These are phyloP conservation scores for Xylaria curta DNA, from an alignment of 495 filamentous ascomycete genomes.

Conservation along the genomic window DNA sequence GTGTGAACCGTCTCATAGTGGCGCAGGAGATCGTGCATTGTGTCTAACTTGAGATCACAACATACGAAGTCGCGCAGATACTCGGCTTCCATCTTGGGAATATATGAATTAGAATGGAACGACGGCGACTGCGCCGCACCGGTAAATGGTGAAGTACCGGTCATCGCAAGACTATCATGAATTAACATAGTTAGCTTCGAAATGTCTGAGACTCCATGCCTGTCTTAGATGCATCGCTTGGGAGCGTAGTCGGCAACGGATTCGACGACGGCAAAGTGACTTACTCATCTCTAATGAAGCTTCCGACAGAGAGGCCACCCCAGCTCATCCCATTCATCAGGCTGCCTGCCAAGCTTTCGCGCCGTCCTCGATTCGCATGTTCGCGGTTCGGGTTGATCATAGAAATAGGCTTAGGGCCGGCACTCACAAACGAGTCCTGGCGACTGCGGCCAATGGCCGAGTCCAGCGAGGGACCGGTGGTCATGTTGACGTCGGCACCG, in stretches of 20 bases:
- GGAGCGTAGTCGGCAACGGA: neutral
- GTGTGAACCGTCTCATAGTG: constrained; percentile 97
- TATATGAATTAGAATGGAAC: constrained; percentile 95
- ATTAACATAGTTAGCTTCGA: constrained; percentile 34
- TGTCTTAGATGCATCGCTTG: constrained; percentile 10
- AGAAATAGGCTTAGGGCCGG: constrained; percentile 84
- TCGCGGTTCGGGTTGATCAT: constrained; percentile 78
- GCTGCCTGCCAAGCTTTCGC: constrained; percentile 87
- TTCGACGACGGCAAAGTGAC: constrained; percentile 47
- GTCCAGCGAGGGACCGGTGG: constrained; percentile 65
- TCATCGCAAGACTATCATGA: constrained; percentile 84
- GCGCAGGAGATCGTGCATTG: constrained; percentile 91
- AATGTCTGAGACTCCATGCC: constrained; percentile 22
- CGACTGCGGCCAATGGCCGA: constrained; percentile 59
- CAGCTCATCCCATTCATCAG: constrained; percentile 94
- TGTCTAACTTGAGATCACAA: constrained; percentile 84
- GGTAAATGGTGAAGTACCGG: constrained; percentile 88
- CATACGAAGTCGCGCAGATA: constrained; percentile 97
- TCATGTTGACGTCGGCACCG: constrained; percentile 56
- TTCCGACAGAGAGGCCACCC: constrained; percentile 94
- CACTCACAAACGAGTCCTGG: constrained; percentile 80
- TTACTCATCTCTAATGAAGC: constrained; percentile 98
- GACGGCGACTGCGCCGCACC: constrained; percentile 84
- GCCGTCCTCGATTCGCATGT: constrained; percentile 65
- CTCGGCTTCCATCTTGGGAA: constrained; percentile 95